Percentiles rank a stretch among this genome's conserved stretches.
Conservation (phyloP, 352 stramenopile species). For the Elongisporangium senticosum region DNA sequence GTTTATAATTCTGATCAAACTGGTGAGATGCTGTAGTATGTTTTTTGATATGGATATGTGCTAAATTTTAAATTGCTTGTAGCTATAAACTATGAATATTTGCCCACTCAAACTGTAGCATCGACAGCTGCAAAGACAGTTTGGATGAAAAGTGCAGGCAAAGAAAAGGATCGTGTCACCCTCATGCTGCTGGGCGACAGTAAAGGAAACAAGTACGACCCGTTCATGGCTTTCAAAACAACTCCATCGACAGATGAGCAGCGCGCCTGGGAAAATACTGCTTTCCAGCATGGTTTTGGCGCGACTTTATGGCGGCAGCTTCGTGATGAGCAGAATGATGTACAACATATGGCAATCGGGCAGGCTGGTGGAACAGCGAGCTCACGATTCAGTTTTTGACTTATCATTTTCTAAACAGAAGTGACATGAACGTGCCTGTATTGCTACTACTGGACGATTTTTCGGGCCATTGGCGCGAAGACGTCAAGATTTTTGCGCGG, state of each 20-base stretch:
- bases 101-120: slow-evolving; percentile 3
- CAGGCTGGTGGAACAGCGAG: slow-evolving; percentile 24
- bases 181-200: slow-evolving; percentile 19
- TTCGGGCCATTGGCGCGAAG: slow-evolving; percentile 8
- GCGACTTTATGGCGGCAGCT: too few species aligned
- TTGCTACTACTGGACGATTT: slow-evolving; percentile 9
- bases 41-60: too few species aligned
- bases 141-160: slow-evolving; percentile 10
- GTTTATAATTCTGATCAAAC: not conserved
- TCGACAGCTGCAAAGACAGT: slow-evolving; percentile 7
- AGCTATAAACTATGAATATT: slow-evolving; percentile 7
- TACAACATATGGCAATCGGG: too few species aligned
- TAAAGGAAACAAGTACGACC: slow-evolving; percentile 15
- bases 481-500: not conserved
- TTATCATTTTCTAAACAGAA: slow-evolving; percentile 12
- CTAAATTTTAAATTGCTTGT: too few species aligned
- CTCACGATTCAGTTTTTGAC: slow-evolving; percentile 16
- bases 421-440: slow-evolving; percentile 1
- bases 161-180: slow-evolving; percentile 19
- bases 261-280: slow-evolving; percentile 7
- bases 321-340: too few species aligned
- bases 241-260: not conserved
- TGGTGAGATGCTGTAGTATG: too few species aligned
- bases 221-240: slow-evolving; percentile 24
- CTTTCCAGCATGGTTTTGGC: too few species aligned